Conservation (phyloP, 2,329 filamentous ascomycete species). For the Magnaporthiopsis incrustans region DNA sequence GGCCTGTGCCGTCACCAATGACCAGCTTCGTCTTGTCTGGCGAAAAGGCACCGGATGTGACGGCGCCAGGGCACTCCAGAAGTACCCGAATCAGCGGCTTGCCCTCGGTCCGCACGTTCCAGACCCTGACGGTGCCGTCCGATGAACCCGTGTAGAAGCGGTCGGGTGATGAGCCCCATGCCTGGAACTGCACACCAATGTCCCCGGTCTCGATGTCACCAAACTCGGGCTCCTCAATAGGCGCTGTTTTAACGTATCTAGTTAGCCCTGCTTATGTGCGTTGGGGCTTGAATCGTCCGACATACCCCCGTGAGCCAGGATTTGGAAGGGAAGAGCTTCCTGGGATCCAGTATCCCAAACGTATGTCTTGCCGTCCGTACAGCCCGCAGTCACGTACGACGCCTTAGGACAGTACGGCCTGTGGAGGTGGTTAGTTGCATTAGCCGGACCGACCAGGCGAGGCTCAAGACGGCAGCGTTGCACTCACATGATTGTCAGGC, state of each 20-base stretch:
- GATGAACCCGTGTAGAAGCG: slow-evolving; percentile 57
- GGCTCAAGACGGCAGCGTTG: too few species aligned
- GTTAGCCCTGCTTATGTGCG: background rate
- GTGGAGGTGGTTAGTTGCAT: slow-evolving; percentile 9
- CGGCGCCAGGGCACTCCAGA: slow-evolving; percentile 45
- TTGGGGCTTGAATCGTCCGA: slow-evolving; percentile 21
- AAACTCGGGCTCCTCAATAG: slow-evolving; percentile 24
- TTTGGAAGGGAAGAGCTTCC: slow-evolving; percentile 47
- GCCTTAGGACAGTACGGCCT: slow-evolving; percentile 43
- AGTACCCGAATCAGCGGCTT: slow-evolving; percentile 43
- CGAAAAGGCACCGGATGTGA: slow-evolving; percentile 52
- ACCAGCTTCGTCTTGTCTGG: slow-evolving; percentile 46
- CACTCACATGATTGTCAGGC: slow-evolving; percentile 44
- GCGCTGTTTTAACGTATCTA: slow-evolving; percentile 15
- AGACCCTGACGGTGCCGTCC: slow-evolving; percentile 54
- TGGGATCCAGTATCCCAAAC: slow-evolving; percentile 50
- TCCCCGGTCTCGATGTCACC: slow-evolving; percentile 46
- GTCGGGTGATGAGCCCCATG: slow-evolving; percentile 50
- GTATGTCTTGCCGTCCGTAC: slow-evolving; percentile 54
- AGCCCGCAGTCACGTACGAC: slow-evolving; percentile 51
- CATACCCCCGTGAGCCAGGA: slow-evolving; percentile 43
- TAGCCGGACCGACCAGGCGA: slow-evolving; percentile 12
- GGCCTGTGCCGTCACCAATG: slow-evolving; percentile 54
- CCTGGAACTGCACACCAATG: slow-evolving; percentile 54
- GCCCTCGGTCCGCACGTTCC: slow-evolving; percentile 44